phyloP scores from a whole-genome alignment of 2,329 filamentous ascomycete species.

The Apiospora rasikravindrae region DNA sequence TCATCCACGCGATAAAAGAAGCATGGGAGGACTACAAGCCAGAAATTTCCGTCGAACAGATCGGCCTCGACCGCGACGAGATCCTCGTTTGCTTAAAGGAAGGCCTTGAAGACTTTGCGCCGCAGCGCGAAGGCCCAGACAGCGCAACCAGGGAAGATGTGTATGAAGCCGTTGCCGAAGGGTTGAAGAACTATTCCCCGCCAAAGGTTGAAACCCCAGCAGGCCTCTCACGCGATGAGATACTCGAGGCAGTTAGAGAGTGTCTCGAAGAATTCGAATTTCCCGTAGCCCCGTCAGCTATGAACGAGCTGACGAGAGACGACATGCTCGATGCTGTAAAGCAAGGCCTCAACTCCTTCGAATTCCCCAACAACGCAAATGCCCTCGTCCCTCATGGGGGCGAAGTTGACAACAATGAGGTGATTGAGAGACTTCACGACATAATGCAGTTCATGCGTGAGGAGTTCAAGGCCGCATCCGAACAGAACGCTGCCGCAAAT shows the following conservation, averaged over 20 bases:
- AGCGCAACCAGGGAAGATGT: constrained; percentile 83
- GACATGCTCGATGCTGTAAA: constrained; percentile 69
- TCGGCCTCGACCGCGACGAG: constrained; percentile 88
- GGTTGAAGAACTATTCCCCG: constrained; percentile 79
- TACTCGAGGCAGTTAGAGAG: constrained; percentile 82
- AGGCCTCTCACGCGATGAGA: constrained; percentile 78
- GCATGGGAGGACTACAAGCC: constrained; percentile 96
- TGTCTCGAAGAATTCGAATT: constrained; percentile 87
- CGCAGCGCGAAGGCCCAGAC: constrained; percentile 55
- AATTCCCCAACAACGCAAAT: constrained; percentile 41
- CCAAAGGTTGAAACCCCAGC: constrained; percentile 73
- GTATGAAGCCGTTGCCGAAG: constrained; percentile 83
- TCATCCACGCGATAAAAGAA: constrained; percentile 84
- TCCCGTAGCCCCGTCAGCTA: constrained; percentile 63
- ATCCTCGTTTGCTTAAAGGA: constrained; percentile 86
- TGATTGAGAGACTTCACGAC: constrained; percentile 65
- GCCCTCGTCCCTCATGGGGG: constrained; percentile 46
- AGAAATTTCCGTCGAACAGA: constrained; percentile 87
- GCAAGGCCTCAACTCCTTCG: constrained; percentile 57
- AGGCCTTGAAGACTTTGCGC: constrained; percentile 78
- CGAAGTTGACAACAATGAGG: constrained; percentile 50
- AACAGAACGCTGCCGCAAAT: constrained; percentile 78
- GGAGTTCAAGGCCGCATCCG: constrained; percentile 65
- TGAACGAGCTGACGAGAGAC: constrained; percentile 62
- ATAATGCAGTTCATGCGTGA: constrained; percentile 65